Conservation (phyloP, 2,329 filamentous ascomycete genomes). For the Apiospora pterosperma region DNA sequence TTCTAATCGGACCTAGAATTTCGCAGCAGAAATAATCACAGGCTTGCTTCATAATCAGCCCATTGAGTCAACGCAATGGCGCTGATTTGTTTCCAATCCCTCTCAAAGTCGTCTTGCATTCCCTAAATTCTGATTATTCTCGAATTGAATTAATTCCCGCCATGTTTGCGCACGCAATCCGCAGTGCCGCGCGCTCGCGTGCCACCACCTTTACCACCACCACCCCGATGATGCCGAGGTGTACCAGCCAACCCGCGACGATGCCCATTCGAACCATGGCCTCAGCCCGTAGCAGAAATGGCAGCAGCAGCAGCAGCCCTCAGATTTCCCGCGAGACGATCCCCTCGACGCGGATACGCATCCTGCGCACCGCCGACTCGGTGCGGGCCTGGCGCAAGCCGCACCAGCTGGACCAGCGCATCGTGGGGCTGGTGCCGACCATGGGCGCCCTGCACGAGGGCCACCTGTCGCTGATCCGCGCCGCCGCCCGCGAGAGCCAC, state of each 20-base stretch:
- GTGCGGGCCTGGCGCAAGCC: constrained; percentile 68
- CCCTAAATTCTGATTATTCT: background rate
- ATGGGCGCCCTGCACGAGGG: constrained; percentile 97
- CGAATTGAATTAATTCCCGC: background rate
- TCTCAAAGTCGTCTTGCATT: background rate
- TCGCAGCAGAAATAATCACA: constrained; percentile 29
- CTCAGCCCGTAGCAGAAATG: constrained; percentile 12
- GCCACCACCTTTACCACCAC: constrained; percentile 8
- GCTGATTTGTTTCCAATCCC: constrained; percentile 15
- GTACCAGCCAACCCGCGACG: background rate
- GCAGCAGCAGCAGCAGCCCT: constrained; percentile 1
- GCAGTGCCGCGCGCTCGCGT: constrained; percentile 19
- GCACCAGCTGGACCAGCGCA: constrained; percentile 63
- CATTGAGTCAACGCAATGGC: constrained; percentile 26
- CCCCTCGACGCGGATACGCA: constrained; percentile 56
- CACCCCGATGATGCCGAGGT: background rate
- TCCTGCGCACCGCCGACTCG: constrained; percentile 73
- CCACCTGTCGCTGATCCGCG: constrained; percentile 80
- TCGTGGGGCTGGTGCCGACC: constrained; percentile 86
- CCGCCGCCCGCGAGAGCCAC: constrained; percentile 79
- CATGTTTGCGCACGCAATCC: constrained; percentile 21
- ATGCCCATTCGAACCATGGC: constrained; percentile 16
- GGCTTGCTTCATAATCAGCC: constrained; percentile 13
- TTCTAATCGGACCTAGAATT: constrained; percentile 21
- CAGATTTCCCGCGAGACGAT: constrained; percentile 42